phyloP scores from a whole-genome alignment of 768 basidiomycete genomes.

The Naganishia onofrii region DNA sequence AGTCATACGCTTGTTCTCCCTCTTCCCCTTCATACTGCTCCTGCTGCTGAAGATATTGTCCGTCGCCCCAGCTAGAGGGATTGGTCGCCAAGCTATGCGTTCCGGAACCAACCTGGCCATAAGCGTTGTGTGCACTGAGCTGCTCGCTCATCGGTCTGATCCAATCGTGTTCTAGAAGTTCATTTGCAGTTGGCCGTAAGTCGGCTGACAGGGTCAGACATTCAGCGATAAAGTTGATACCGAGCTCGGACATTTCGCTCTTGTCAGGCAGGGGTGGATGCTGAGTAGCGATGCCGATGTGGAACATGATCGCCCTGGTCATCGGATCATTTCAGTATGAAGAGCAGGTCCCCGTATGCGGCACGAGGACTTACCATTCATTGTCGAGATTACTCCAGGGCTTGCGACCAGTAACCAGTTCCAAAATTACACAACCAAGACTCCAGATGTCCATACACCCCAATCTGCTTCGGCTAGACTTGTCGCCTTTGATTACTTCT shows the following conservation, averaged over 20 bases:
- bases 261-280: conserved; percentile 93
- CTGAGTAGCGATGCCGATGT: conserved; percentile 93
- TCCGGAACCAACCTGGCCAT: neutral
- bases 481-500: conserved; percentile 94
- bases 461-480: conserved; percentile 64
- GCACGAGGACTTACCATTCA: conserved; percentile 73
- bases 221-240: conserved; percentile 88
- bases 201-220: conserved; percentile 85
- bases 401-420: conserved; percentile 92
- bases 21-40: conserved; percentile 2
- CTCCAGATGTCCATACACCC: conserved; percentile 99
- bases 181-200: conserved; percentile 74
- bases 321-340: neutral
- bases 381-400: conserved; percentile 99
- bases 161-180: conserved; percentile 86
- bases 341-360: neutral
- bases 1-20: neutral
- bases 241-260: conserved; percentile 78
- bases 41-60: neutral
- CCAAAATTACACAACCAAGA: conserved; percentile 92
- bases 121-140: conserved; percentile 19
- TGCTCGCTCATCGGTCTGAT: conserved; percentile 60
- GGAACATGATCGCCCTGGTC: conserved; percentile 98
- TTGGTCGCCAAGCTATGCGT: conserved; percentile 4
- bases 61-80: conserved; percentile 20